Percentiles rank a stretch among this genome's conserved stretches.
These are phyloP conservation scores for Pseudevernia furfuracea DNA, from an alignment of 495 filamentous ascomycete genomes.

Conservation along the genomic window DNA sequence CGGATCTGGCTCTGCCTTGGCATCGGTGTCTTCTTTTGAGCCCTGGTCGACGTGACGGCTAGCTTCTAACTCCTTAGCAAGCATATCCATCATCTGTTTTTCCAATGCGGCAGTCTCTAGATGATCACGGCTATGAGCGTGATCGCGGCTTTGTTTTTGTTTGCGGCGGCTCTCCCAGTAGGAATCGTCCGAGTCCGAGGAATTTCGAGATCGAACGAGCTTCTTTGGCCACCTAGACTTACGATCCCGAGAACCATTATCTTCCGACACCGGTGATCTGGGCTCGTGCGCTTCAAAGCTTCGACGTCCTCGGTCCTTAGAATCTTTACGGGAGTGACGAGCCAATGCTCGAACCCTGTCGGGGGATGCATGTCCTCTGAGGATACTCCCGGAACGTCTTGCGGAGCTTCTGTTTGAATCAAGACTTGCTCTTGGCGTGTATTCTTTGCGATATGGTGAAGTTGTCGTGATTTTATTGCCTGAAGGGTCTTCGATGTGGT, in stretches of 20 bases:
- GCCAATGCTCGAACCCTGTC: slow-evolving; percentile 12
- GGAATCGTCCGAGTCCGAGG: slow-evolving; percentile 26
- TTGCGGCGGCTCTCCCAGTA: slow-evolving; percentile 9
- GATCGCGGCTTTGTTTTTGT: slow-evolving; percentile 12
- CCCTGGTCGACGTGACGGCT: slow-evolving; percentile 26
- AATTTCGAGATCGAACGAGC: slow-evolving; percentile 23
- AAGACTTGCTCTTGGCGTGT: slow-evolving; percentile 16
- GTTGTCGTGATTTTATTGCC: slow-evolving; percentile 54
- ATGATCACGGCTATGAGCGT: slow-evolving; percentile 23
- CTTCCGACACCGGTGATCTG: slow-evolving; percentile 11
- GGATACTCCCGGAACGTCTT: slow-evolving; percentile 11
- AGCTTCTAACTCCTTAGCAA: slow-evolving; percentile 44
- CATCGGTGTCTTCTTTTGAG: background rate
- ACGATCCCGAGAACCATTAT: slow-evolving; percentile 17
- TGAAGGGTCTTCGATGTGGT: slow-evolving; percentile 62
- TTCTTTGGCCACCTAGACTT: slow-evolving; percentile 23
- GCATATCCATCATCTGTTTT: slow-evolving; percentile 61
- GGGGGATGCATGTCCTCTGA: slow-evolving; percentile 10
- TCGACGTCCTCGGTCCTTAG: slow-evolving; percentile 20
- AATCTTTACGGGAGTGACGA: slow-evolving; percentile 8
- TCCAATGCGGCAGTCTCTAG: slow-evolving; percentile 50
- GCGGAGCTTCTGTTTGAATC: slow-evolving; percentile 14
- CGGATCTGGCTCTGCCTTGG: background rate
- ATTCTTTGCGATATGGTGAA: background rate
- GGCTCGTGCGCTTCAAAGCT: slow-evolving; percentile 6